Base-by-base conservation (phyloP, 768 basidiomycete species). In the Sarcomyxa edulis region DNA sequence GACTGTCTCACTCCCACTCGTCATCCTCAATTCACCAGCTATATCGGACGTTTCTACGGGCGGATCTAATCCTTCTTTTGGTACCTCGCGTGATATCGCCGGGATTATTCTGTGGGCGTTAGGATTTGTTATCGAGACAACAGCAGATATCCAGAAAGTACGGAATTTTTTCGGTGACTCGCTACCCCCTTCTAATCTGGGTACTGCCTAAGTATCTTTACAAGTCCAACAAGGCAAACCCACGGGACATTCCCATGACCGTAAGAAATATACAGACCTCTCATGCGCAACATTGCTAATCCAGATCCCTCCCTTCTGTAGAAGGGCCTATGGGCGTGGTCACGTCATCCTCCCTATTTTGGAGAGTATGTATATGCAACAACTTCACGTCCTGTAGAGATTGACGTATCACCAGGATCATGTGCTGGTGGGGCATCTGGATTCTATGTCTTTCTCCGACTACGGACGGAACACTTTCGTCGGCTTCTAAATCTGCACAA, bases 401-500 rank as follows among this genome's bases (percentile, higher is more conserved):
- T 31, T 21, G 19, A 14, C 36, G 15, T 23, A n/a, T 6, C 9
- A 18, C 1, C 43, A 76, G 74, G 52, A 79, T 77, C 39, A 53
- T 77, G 42, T 78, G 74, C 48, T 80, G 77, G 76, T 79, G 76
- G 76, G 79, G 78, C 2, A 75, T 78, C 12, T 81, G 76, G 76
- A 70, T 69, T 25, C 59, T 77, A 4, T 70, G 68, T 45, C 62
- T 84, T 3, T 77, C 81, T 5, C 80, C 81, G 0, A 67, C 74
- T 3, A 69, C 69, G 5, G 64, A 76, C 29, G 68, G 72, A 5
- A 46, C 50, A 12, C 50, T 77, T 8, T 32, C 61, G 8, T 56
- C 57, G 4, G 62, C 70, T 5, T 61, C 74, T 3, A 61, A 62
- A 35, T 56, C 72, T 6, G 82, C 82, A 5, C 78, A 78, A 48